Conservation (phyloP, 495 filamentous ascomycete genomes). For the Penicillium bovifimosum region DNA sequence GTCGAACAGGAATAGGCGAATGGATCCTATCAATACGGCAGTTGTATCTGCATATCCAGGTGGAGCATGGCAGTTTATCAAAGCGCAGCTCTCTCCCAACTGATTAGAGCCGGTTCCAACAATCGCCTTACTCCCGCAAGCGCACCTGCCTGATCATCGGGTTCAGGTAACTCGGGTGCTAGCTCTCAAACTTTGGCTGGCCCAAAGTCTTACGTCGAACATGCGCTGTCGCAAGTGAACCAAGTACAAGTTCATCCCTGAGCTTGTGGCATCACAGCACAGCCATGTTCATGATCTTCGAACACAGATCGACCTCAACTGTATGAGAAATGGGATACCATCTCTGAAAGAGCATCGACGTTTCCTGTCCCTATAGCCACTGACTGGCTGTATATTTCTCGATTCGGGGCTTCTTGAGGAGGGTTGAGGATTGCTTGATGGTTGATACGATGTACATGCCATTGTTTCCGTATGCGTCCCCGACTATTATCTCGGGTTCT, state of each 20-base stretch:
- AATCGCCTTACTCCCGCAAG: background rate
- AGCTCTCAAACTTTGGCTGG: background rate
- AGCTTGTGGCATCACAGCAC: background rate
- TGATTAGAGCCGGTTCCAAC: background rate
- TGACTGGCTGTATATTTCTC: background rate
- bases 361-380: background rate
- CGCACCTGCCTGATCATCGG: background rate
- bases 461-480: background rate
- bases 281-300: background rate
- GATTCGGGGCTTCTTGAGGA: background rate
- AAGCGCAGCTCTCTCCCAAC: background rate
- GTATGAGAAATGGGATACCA: background rate
- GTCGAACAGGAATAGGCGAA: background rate
- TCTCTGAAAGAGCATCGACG: background rate
- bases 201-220: background rate
- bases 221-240: background rate
- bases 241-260: background rate
- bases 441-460: background rate
- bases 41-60: background rate
- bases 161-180: background rate
- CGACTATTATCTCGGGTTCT: background rate
- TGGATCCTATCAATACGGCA: background rate
- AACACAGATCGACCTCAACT: background rate
- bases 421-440: background rate
- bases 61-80: background rate